These are phyloP conservation scores for Phytophthora tentaculata DNA, from an alignment of 352 stramenopile genomes.

Conservation along the genomic window DNA sequence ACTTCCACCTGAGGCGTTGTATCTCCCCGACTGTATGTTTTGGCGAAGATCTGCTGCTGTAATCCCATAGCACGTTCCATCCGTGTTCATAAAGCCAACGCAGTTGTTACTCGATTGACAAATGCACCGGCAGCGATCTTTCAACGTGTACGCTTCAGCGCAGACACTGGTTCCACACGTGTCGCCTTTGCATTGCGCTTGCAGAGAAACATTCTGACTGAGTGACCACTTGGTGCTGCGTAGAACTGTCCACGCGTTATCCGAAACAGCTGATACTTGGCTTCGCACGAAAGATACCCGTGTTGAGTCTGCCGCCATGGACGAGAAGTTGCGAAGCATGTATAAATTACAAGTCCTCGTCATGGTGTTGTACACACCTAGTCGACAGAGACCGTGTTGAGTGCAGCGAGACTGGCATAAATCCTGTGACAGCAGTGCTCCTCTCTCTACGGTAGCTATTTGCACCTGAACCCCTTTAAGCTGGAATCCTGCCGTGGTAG, in stretches of 20 bases:
- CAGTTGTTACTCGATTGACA: constrained; percentile 44
- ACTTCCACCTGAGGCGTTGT: constrained; percentile 31
- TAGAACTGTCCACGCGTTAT: constrained; percentile 53
- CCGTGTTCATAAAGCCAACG: constrained; percentile 47
- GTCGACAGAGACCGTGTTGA: constrained; percentile 53
- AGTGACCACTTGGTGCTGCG: constrained; percentile 43
- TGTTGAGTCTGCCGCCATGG: constrained; percentile 33
- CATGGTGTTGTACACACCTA: constrained; percentile 42
- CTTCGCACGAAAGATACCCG: constrained; percentile 34
- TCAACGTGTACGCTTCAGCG: constrained; percentile 35
- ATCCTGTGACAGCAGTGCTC: constrained; percentile 44
- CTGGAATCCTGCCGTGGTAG: constrained; percentile 43
- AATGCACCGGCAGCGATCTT: constrained; percentile 54
- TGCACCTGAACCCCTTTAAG: constrained; percentile 44
- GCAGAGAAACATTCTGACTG: constrained; percentile 39
- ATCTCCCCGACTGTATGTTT: constrained; percentile 38
- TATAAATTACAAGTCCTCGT: constrained; percentile 52
- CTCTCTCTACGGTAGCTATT: constrained; percentile 46
- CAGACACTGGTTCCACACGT: constrained; percentile 42
- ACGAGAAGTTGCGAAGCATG: constrained; percentile 42
- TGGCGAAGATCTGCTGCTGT: constrained; percentile 44
- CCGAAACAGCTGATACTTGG: constrained; percentile 32
- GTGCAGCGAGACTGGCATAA: constrained; percentile 46
- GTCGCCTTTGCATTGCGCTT: constrained; percentile 33
- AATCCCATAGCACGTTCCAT: constrained; percentile 50